A percentile compares a stretch with the other conserved stretches of the same genome.
Conservation (phyloP, 2,329 filamentous ascomycete species). For the Metarhizium robertsii region DNA sequence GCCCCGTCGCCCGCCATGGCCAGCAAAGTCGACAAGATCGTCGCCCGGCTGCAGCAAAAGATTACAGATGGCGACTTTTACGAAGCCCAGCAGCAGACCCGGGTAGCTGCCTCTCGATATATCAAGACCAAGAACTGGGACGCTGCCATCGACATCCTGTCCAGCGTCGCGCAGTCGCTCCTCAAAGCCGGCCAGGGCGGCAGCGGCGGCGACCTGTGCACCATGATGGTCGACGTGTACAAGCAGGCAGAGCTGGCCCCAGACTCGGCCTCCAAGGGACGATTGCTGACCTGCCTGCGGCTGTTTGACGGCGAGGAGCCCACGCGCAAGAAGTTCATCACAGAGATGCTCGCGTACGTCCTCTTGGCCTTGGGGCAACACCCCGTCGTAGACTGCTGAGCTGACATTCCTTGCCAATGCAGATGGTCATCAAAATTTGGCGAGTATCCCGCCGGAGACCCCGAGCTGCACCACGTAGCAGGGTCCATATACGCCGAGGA, state of each 20-base stretch:
- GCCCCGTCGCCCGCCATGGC: slow-evolving; percentile 19
- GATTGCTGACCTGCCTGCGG: slow-evolving; percentile 68
- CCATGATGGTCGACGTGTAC: slow-evolving; percentile 85
- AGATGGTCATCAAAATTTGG: slow-evolving; percentile 78
- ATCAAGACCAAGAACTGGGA: slow-evolving; percentile 78
- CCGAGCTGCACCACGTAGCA: slow-evolving; percentile 87
- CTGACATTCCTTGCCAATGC: slow-evolving; percentile 3
- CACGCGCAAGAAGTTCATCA: slow-evolving; percentile 85
- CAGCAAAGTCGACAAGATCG: slow-evolving; percentile 38
- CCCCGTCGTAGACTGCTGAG: slow-evolving; percentile 1
- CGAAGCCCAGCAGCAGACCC: slow-evolving; percentile 96
- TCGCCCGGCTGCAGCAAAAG: slow-evolving; percentile 66
- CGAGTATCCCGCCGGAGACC: slow-evolving; percentile 83
- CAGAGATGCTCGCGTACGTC: slow-evolving; percentile 66
- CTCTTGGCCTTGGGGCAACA: not conserved
- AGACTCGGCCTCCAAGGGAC: slow-evolving; percentile 64
- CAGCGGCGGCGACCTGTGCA: slow-evolving; percentile 80
- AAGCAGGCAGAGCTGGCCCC: slow-evolving; percentile 73
- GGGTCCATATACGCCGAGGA: slow-evolving; percentile 88
- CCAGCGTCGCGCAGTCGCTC: slow-evolving; percentile 73
- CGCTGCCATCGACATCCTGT: slow-evolving; percentile 80
- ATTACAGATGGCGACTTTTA: slow-evolving; percentile 91
- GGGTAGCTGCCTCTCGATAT: slow-evolving; percentile 89
- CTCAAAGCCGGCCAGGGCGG: slow-evolving; percentile 89
- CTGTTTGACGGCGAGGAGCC: slow-evolving; percentile 78